phyloP scores from a whole-genome alignment of 2,329 filamentous ascomycete species.

The Akanthomyces dipterigenus region DNA sequence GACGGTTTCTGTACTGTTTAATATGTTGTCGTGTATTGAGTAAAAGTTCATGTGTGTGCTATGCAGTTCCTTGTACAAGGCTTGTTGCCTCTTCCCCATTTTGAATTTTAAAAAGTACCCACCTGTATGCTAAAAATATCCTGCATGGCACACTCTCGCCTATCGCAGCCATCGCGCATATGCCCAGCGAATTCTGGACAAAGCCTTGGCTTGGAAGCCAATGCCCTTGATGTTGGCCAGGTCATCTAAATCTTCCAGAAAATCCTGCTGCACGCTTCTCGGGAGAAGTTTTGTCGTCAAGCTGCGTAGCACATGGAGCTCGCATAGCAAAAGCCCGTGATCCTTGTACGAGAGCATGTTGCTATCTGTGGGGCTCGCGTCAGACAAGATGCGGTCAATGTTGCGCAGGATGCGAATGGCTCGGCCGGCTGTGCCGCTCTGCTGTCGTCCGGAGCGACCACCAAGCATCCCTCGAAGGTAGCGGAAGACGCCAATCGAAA shows the following conservation, averaged over 20 bases:
- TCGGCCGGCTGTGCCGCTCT: constrained; percentile 59
- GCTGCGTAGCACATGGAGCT: constrained; percentile 75
- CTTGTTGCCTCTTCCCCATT: neutral
- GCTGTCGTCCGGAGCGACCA: constrained; percentile 60
- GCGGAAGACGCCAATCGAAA: constrained; percentile 65
- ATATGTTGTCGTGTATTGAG: neutral
- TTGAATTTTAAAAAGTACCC: neutral
- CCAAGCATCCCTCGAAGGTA: constrained; percentile 68
- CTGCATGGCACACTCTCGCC: neutral
- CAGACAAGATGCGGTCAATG: constrained; percentile 72
- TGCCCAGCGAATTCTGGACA: constrained; percentile 83
- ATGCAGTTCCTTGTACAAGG: neutral
- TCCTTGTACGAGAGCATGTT: constrained; percentile 84
- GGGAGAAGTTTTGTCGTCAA: constrained; percentile 58
- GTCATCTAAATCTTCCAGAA: constrained; percentile 81
- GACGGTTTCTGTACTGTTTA: neutral
- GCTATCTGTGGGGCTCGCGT: constrained; percentile 62
- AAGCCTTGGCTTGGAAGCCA: constrained; percentile 67
- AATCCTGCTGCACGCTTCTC: constrained; percentile 69
- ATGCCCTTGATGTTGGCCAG: constrained; percentile 77
- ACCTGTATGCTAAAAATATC: neutral
- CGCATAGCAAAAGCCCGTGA: constrained; percentile 81
- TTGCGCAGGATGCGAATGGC: constrained; percentile 76
- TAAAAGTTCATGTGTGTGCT: neutral
- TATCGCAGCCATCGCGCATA: constrained; percentile 68